Evolutionary conservation across 306 rosid species (phyloP), one percentile per base, ranked within the genome.

Genomic region (Fagus crenata): DNA sequence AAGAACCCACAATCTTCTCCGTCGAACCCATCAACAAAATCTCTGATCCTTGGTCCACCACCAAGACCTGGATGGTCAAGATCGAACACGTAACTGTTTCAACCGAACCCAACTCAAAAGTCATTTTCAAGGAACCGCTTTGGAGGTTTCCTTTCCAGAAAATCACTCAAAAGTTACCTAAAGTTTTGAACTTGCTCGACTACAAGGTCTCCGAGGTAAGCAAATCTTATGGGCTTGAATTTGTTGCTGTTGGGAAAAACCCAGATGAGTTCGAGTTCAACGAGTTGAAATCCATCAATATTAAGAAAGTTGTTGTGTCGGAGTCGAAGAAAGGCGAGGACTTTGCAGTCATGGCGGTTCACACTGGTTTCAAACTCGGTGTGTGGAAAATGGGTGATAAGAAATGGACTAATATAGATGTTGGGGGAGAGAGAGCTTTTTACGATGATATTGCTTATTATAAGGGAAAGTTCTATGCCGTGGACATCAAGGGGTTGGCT

Each of bases 391-490:
- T 46, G 51, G 51, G 14, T 2, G 51, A 46, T 46, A 46, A 46
- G 51, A 46, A 46, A 13, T 46, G 51, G 51, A 46, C 51, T 46
- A 46, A 46, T 13, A 46, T 46, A 9, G 51, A 9, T 46, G 51
- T 7, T 46, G 51, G 51, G 14, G 11, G 51, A 46, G 51, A 46
- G 14, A 46, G 51, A 9, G 51, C 51, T 9, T 3, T 46, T 46
- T 46, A 46, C 11, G 51, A 46, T 46, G 51, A 46, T 46, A 13
- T 13, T 46, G 51, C 11, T 46, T 46, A 46, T 46, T 46, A 43
- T 46, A 14, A 59, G 0, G 78, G 70, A 7, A 60, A 42, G 40
- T 74, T 74, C n/a, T 74, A 74, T 15, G 70, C 58, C 6, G 58
- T 42, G 9, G 70, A 74, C 7, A 0, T 0, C 1, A 41, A 17